A percentile compares a stretch with the other conserved stretches of the same genome.
Evolutionary conservation across 257 asterid genomes (phyloP).

Genomic region (Scutellaria minor): DNA sequence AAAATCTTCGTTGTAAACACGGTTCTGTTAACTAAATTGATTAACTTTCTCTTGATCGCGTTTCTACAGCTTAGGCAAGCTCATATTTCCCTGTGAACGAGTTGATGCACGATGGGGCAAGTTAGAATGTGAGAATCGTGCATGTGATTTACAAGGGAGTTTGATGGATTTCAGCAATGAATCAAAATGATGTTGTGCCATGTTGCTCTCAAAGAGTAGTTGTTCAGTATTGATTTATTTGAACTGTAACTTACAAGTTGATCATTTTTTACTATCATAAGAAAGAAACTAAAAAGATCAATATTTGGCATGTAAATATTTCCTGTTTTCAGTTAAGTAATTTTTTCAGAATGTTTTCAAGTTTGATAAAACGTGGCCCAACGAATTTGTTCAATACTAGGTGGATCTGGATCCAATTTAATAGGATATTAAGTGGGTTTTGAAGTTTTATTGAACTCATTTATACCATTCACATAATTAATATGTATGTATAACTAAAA

Average conservation of each 20-base stretch:
- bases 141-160: conserved; percentile 79
- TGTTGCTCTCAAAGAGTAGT: not conserved
- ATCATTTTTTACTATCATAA: not conserved
- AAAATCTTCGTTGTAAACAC: not conserved
- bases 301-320: not conserved
- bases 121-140: conserved; percentile 88
- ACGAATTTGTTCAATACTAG: no score
- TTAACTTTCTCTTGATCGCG: conserved; percentile 1
- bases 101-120: conserved; percentile 98
- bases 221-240: not conserved
- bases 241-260: not conserved
- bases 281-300: not conserved
- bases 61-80: conserved; percentile 72
- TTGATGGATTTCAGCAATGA: conserved; percentile 45
- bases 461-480: no score
- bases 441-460: no score
- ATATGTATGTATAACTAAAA: no score
- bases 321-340: no score
- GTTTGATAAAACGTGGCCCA: no score
- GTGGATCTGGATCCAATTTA: no score
- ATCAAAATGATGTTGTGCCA: conserved; percentile 28
- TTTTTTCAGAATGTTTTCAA: no score
- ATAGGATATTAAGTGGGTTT: no score
- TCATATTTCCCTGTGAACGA: conserved; percentile 74
- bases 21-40: not conserved